Evolutionary conservation across 2,329 filamentous ascomycete genomes (phyloP).

Genomic region (Trichophyton schoenleinii): DNA sequence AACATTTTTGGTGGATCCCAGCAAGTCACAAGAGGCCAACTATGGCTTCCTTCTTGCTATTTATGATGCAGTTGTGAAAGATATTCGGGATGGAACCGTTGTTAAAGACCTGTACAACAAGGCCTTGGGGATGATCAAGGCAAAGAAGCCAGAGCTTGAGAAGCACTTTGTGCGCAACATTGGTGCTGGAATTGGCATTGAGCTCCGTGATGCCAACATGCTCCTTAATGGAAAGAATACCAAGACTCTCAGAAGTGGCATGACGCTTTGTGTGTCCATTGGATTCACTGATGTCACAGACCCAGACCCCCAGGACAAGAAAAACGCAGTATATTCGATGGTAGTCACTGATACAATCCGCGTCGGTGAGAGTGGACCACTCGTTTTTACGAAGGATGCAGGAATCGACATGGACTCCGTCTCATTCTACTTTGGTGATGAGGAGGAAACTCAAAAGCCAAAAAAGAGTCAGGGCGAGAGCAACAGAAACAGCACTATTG

Average conservation of each 20-base stretch:
- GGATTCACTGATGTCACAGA: slow-evolving; percentile 86
- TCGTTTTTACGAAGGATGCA: slow-evolving; percentile 89
- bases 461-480: slow-evolving; percentile 77
- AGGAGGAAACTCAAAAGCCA: slow-evolving; percentile 68
- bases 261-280: slow-evolving; percentile 86
- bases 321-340: slow-evolving; percentile 76
- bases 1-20: slow-evolving; percentile 93
- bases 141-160: slow-evolving; percentile 89
- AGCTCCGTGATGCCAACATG: slow-evolving; percentile 73
- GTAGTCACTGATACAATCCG: slow-evolving; percentile 88
- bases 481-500: slow-evolving; percentile 68
- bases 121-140: slow-evolving; percentile 63
- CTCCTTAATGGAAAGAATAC: slow-evolving; percentile 77
- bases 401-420: slow-evolving; percentile 84
- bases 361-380: slow-evolving; percentile 52
- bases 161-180: slow-evolving; percentile 90
- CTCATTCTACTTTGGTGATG: slow-evolving; percentile 97
- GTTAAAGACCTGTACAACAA: slow-evolving; percentile 89
- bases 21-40: slow-evolving; percentile 85
- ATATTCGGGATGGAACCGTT: slow-evolving; percentile 71
- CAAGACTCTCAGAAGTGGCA: slow-evolving; percentile 78
- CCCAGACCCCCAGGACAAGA: slow-evolving; percentile 74
- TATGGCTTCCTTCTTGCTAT: slow-evolving; percentile 80
- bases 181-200: slow-evolving; percentile 83
- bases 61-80: slow-evolving; percentile 81